Evolutionary conservation across 208 protist species (phyloP).

Genomic region (Dictyostelium gargantuum): DNA sequence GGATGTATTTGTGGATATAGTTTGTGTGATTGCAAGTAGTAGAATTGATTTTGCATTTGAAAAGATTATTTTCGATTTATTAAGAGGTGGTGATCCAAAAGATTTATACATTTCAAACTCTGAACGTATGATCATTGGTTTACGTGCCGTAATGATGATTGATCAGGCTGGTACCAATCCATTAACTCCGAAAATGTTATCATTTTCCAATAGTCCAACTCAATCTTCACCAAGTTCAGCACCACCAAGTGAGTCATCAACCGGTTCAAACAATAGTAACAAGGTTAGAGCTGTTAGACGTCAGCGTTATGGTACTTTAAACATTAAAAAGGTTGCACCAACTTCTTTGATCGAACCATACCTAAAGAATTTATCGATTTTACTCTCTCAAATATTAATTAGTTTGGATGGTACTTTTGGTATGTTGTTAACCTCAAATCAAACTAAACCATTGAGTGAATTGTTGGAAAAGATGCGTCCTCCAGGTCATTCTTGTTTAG

Average conservation of each 20-base stretch:
- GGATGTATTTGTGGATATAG: slow-evolving; percentile 42
- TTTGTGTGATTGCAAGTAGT: slow-evolving; percentile 33
- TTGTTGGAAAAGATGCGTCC: slow-evolving; percentile 51
- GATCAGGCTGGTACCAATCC: slow-evolving; percentile 38
- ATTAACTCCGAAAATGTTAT: slow-evolving; percentile 42
- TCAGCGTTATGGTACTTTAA: slow-evolving; percentile 42
- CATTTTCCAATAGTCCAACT: neutral
- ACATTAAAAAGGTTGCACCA: slow-evolving; percentile 15
- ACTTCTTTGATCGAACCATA: slow-evolving; percentile 29
- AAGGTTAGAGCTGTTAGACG: slow-evolving; percentile 30
- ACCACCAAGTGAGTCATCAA: neutral
- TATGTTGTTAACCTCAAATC: neutral
- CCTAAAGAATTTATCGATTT: slow-evolving; percentile 27
- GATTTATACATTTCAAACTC: slow-evolving; percentile 35
- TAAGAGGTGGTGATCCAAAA: slow-evolving; percentile 47
- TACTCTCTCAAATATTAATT: neutral
- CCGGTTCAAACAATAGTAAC: neutral
- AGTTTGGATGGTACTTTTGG: slow-evolving; percentile 10
- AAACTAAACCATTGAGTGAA: slow-evolving; percentile 20
- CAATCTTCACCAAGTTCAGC: neutral
- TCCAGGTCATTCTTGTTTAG: slow-evolving; percentile 32
- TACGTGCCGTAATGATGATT: slow-evolving; percentile 32
- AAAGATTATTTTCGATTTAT: slow-evolving; percentile 51
- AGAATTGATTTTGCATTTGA: slow-evolving; percentile 58
- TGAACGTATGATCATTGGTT: slow-evolving; percentile 49